Conservation (phyloP, 768 basidiomycete species). For the Psilocybe cubensis region DNA sequence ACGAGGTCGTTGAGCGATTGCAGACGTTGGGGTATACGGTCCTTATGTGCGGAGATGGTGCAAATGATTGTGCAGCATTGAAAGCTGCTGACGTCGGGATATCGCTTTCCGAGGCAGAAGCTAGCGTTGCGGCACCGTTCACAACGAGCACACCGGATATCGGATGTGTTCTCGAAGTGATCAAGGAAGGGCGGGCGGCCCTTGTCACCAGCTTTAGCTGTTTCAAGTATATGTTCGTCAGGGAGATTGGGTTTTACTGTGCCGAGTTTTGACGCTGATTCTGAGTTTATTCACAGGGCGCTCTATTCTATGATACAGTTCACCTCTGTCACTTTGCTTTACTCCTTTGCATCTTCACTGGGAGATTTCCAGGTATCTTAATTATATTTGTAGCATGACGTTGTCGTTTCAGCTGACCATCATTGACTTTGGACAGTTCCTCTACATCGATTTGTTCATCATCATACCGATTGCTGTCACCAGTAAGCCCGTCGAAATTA, state of each 20-base stretch:
- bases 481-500: constrained; percentile 63
- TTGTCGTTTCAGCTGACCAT: constrained; percentile 12
- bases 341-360: constrained; percentile 94
- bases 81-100: constrained; percentile 99
- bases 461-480: constrained; percentile 97
- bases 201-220: constrained; percentile 98
- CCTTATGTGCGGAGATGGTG: constrained; percentile 98
- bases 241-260: not conserved
- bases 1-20: constrained; percentile 94
- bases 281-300: constrained; percentile 74
- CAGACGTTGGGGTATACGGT: constrained; percentile 95
- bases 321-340: constrained; percentile 94
- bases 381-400: not conserved
- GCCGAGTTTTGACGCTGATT: constrained; percentile 10
- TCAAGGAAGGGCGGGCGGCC: constrained; percentile 95
- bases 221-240: constrained; percentile 98
- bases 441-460: constrained; percentile 97
- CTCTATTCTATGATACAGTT: constrained; percentile 99
- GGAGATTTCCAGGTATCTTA: constrained; percentile 90
- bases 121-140: constrained; percentile 97
- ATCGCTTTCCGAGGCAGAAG: constrained; percentile 96
- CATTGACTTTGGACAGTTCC: constrained; percentile 57
- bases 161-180: constrained; percentile 93
- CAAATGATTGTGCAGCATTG: constrained; percentile 97
- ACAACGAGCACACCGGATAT: constrained; percentile 94